Conservation (phyloP, 805 yeast species). For the Candida tallmaniae region DNA sequence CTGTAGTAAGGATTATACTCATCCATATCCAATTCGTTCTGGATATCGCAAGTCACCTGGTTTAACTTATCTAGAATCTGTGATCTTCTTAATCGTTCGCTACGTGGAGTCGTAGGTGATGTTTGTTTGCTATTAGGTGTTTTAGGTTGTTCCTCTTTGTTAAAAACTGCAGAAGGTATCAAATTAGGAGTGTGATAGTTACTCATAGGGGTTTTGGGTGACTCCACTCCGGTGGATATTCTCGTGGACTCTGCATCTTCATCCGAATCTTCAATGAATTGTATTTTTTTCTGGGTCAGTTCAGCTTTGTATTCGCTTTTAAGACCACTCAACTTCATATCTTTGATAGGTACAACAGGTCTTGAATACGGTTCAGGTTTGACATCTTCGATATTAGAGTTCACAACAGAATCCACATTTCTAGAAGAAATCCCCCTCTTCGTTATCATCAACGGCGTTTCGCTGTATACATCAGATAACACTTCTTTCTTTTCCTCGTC, state of each 20-base stretch:
- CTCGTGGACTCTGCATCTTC: slow-evolving; percentile 1
- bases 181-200: slow-evolving; percentile 10
- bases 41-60: slow-evolving; percentile 36
- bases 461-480: slow-evolving; percentile 29
- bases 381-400: not conserved
- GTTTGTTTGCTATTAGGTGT: slow-evolving; percentile 4
- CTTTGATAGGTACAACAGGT: no score
- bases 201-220: slow-evolving; percentile 10
- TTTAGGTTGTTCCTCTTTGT: slow-evolving; percentile 5
- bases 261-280: not conserved
- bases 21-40: slow-evolving; percentile 22
- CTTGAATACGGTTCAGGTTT: no score
- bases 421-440: slow-evolving; percentile 15
- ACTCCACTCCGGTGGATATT: not conserved
- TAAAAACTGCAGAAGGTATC: slow-evolving; percentile 4
- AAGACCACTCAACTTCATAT: no score
- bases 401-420: not conserved
- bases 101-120: slow-evolving; percentile 9
- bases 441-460: slow-evolving; percentile 29
- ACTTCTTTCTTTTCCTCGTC: slow-evolving; percentile 38
- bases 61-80: slow-evolving; percentile 34
- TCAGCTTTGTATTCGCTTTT: no score
- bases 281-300: no score
- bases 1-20: slow-evolving; percentile 9
- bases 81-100: slow-evolving; percentile 26